A percentile compares a stretch with the other conserved stretches of the same genome.
phyloP scores from a whole-genome alignment of 129 eudicot species.

The Solidago caesia region DNA sequence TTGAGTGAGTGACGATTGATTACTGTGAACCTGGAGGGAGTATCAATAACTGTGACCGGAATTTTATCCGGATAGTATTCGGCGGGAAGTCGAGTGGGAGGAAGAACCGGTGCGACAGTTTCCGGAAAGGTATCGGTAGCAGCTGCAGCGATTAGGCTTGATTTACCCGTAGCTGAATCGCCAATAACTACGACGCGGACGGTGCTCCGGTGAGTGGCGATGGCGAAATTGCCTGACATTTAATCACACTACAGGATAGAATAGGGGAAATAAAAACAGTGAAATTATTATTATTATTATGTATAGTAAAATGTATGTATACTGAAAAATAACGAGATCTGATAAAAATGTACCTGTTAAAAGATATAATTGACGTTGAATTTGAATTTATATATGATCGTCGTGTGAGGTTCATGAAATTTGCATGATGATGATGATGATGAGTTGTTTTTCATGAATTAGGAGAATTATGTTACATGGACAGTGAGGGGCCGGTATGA shows the following conservation, averaged over 20 bases:
- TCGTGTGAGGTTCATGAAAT: neutral
- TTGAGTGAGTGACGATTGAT: no score
- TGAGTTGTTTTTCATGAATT: no score
- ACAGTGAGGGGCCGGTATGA: no score
- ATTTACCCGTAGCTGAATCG: slow-evolving; percentile 86
- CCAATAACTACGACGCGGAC: slow-evolving; percentile 92
- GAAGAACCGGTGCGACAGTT: slow-evolving; percentile 76
- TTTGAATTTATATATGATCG: neutral
- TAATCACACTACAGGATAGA: neutral
- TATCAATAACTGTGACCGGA: slow-evolving; percentile 76
- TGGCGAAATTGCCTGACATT: slow-evolving; percentile 51
- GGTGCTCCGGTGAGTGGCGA: slow-evolving; percentile 41
- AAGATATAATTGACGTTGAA: no score
- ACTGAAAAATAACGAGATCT: no score
- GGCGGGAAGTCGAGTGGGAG: slow-evolving; percentile 79
- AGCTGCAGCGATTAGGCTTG: slow-evolving; percentile 81
- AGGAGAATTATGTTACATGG: no score
- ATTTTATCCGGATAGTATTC: slow-evolving; percentile 82
- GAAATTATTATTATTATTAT: no score
- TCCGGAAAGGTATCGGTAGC: slow-evolving; percentile 68
- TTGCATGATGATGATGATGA: neutral
- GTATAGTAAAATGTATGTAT: no score
- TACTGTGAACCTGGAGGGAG: slow-evolving; percentile 63
- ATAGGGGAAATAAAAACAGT: no score
- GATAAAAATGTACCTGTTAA: no score